Base-by-base conservation (phyloP, 352 stramenopile genomes). In the Pythium plurisporium region DNA sequence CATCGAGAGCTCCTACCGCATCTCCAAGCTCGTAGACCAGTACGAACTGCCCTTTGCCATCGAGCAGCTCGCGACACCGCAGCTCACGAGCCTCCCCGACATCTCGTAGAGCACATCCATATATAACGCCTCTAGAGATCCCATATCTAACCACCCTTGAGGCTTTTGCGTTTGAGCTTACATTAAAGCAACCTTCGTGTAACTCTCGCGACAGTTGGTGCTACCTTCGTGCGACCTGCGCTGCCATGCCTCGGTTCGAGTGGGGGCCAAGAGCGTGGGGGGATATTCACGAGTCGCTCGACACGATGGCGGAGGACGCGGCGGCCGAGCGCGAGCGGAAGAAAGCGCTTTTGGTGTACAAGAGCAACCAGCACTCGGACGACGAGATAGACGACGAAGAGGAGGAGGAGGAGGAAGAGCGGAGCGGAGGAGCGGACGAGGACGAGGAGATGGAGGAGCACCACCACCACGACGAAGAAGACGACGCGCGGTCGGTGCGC, bases 271-370 rank as follows among this genome's bases (percentile, higher is more conserved):
- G n/a, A n/a, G n/a, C n/a, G n/a, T n/a, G n/a, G n/a, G n/a, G n/a
- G n/a, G n/a, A n/a, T n/a, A n/a, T n/a, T n/a, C n/a, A n/a, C n/a
- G n/a, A n/a, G n/a, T n/a, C n/a, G n/a, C n/a, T n/a, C n/a, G 51
- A 22, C 27, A 30, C 23, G 30, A 66, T 61, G 50, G 44, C 45
- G 10, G 59, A 53, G 42, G 49, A 50, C 27, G 55, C 36, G n/a
- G 51, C 31, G 23, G 65, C 72, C 34, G 64, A 70, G 40, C 80
- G 70, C 33, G 79, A 89, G 68, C 72, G 75, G 55, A 89, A 86
- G 73, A 91, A 89, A 65, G 77, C 82, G 61, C 63, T 91, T 52
- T 65, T 91, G 25, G 79, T 89, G 57, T 91, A 82, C 67, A 88
- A 87, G 64, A 82, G 66, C 60, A 86, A 87, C 43, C 75, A 84